Conservation (phyloP, 1,284 basidiomycete species). For the Sporisorium exsertum region DNA sequence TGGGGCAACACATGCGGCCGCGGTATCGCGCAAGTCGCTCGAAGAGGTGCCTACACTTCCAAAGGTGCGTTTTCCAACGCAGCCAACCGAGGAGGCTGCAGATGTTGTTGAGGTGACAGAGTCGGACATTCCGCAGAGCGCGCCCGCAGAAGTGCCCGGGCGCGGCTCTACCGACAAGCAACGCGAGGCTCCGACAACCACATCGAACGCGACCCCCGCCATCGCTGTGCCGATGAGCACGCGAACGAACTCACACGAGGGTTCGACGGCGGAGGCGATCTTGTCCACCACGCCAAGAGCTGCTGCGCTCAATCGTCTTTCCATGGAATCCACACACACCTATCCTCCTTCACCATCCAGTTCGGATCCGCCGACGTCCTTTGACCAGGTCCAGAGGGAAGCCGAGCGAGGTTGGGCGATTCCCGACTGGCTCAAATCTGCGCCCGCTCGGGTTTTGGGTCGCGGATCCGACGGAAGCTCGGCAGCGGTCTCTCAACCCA, state of each 20-base stretch:
- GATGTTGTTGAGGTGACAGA: not conserved
- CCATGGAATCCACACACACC: slow-evolving; percentile 36
- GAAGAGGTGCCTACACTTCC: slow-evolving; percentile 33
- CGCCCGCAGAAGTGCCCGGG: not conserved
- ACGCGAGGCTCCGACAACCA: not conserved
- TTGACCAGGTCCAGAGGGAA: slow-evolving; percentile 43
- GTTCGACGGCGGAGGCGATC: slow-evolving; percentile 7
- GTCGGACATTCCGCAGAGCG: not conserved
- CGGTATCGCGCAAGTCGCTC: slow-evolving; percentile 24
- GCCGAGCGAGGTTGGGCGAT: slow-evolving; percentile 50
- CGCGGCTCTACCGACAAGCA: not conserved
- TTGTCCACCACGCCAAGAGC: slow-evolving; percentile 41
- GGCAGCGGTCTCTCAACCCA: not conserved
- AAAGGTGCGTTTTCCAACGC: slow-evolving; percentile 12
- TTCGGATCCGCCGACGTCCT: slow-evolving; percentile 30
- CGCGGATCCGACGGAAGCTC: slow-evolving; percentile 8
- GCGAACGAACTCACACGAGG: slow-evolving; percentile 29
- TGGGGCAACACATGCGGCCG: slow-evolving; percentile 15
- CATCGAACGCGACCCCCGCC: slow-evolving; percentile 4
- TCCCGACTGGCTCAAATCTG: slow-evolving; percentile 46
- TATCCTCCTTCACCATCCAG: slow-evolving; percentile 49
- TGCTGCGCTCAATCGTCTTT: slow-evolving; percentile 31
- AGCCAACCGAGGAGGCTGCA: not conserved
- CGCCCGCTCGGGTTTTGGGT: slow-evolving; percentile 38
- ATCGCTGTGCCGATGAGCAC: slow-evolving; percentile 21